Conservation (phyloP, 345 rosid species). For the Eucalyptus marginata region DNA sequence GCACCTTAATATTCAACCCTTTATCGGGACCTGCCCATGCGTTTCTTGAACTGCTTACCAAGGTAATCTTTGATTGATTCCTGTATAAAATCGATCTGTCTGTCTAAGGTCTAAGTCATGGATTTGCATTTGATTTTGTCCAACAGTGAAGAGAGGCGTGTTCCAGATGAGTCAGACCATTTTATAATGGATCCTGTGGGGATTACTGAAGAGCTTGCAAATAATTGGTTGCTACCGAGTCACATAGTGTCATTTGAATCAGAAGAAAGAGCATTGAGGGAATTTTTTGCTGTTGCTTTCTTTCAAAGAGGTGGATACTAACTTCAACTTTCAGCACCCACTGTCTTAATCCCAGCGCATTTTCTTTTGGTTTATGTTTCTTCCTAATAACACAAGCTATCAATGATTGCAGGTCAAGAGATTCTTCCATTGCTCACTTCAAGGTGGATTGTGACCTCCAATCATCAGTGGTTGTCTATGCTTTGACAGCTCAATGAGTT, state of each 20-base stretch:
- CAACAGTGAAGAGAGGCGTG: slow-evolving; percentile 51
- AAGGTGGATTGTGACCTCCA: slow-evolving; percentile 85
- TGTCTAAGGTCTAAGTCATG: neutral
- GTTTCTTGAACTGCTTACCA: slow-evolving; percentile 77
- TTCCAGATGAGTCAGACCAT: slow-evolving; percentile 56
- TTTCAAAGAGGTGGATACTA: slow-evolving; percentile 44
- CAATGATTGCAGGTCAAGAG: slow-evolving; percentile 31
- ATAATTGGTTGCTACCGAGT: slow-evolving; percentile 49
- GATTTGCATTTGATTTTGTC: neutral
- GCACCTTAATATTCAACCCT: slow-evolving; percentile 82
- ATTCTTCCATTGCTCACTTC: slow-evolving; percentile 88
- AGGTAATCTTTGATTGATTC: slow-evolving; percentile 29
- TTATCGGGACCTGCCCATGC: slow-evolving; percentile 62
- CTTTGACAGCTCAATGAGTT: neutral
- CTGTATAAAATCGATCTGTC: neutral
- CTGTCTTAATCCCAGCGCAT: neutral
- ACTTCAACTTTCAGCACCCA: neutral
- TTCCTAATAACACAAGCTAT: neutral
- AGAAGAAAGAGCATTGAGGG: slow-evolving; percentile 45
- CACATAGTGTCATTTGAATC: slow-evolving; percentile 64
- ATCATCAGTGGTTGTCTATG: slow-evolving; percentile 63
- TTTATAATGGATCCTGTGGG: slow-evolving; percentile 64
- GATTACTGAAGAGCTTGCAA: slow-evolving; percentile 44
- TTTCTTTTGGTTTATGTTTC: neutral
- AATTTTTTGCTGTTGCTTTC: slow-evolving; percentile 44